Percentiles rank a stretch among this genome's conserved stretches.
Conservation (phyloP, 805 yeast genomes). For the Monosporozyma aerobia region DNA sequence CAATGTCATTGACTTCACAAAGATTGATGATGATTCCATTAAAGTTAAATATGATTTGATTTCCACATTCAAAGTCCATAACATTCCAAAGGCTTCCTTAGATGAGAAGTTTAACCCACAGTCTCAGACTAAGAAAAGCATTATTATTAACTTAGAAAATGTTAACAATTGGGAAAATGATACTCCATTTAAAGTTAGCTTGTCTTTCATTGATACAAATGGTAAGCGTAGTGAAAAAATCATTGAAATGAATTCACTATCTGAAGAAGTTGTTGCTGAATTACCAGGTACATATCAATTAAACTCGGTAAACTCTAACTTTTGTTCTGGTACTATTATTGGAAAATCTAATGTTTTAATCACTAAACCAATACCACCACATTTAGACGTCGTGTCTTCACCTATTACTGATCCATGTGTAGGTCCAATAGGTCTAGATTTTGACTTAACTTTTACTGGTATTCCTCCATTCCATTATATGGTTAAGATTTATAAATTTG, state of each 20-base stretch:
- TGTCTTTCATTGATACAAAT: constrained; percentile 27
- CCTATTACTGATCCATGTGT: constrained; percentile 79
- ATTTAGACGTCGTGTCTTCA: constrained; percentile 32
- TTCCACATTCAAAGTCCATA: constrained; percentile 43
- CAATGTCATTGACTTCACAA: constrained; percentile 39
- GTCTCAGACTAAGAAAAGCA: constrained; percentile 33
- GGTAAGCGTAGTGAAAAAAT: constrained; percentile 14
- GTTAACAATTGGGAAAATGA: constrained; percentile 18
- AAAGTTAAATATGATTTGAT: constrained; percentile 30
- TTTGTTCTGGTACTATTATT: constrained; percentile 56
- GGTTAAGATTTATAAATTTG: constrained; percentile 49
- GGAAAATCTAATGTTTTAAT: constrained; percentile 49
- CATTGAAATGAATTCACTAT: constrained; percentile 21
- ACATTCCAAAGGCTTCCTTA: constrained; percentile 44
- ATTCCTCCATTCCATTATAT: constrained; percentile 71
- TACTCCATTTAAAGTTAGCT: constrained; percentile 30
- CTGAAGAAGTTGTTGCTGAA: constrained; percentile 32
- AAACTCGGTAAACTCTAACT: constrained; percentile 43
- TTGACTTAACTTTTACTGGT: constrained; percentile 62
- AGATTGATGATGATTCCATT: constrained; percentile 20
- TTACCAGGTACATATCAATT: constrained; percentile 63
- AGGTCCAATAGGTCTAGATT: constrained; percentile 80
- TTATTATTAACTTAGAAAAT: constrained; percentile 27
- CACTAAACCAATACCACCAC: constrained; percentile 50
- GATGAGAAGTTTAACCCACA: constrained; percentile 32